Evolutionary conservation across 1,284 basidiomycete species (phyloP).

Genomic region (Sparassis latifolia): DNA sequence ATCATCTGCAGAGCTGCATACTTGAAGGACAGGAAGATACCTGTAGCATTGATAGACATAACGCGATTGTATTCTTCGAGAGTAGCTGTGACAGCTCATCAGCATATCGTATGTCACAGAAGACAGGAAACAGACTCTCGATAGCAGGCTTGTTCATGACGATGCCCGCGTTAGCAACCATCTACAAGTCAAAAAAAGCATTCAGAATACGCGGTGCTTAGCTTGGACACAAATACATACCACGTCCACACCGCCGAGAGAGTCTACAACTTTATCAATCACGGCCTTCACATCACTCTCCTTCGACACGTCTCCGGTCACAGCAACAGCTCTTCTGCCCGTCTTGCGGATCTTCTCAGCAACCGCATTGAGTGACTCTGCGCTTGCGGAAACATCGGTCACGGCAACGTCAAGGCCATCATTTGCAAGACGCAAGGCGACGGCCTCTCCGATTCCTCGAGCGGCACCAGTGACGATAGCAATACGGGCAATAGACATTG

Average conservation of each 20-base stretch:
- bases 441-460: slow-evolving; percentile 33
- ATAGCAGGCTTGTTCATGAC: slow-evolving; percentile 16
- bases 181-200: slow-evolving; percentile 8
- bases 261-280: slow-evolving; percentile 17
- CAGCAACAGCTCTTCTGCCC: slow-evolving; percentile 20
- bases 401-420: slow-evolving; percentile 35
- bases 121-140: slow-evolving; percentile 12
- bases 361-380: slow-evolving; percentile 17
- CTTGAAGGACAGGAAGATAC: slow-evolving; percentile 29
- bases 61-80: slow-evolving; percentile 22
- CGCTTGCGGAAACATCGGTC: slow-evolving; percentile 27
- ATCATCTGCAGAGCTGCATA: slow-evolving; percentile 28
- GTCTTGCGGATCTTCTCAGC: slow-evolving; percentile 22
- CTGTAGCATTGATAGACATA: slow-evolving; percentile 25
- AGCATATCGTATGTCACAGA: too few species aligned
- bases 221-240: neutral
- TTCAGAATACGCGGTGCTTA: neutral
- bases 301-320: slow-evolving; percentile 28
- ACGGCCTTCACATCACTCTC: slow-evolving; percentile 31
- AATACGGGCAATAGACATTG: neutral
- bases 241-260: slow-evolving; percentile 10
- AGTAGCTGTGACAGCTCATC: slow-evolving; percentile 8
- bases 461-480: slow-evolving; percentile 31
- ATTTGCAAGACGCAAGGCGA: slow-evolving; percentile 32
- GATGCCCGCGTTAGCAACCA: slow-evolving; percentile 30